Evolutionary conservation across 2,329 filamentous ascomycete genomes (phyloP).

Genomic region (Cercospora zeae-maydis): DNA sequence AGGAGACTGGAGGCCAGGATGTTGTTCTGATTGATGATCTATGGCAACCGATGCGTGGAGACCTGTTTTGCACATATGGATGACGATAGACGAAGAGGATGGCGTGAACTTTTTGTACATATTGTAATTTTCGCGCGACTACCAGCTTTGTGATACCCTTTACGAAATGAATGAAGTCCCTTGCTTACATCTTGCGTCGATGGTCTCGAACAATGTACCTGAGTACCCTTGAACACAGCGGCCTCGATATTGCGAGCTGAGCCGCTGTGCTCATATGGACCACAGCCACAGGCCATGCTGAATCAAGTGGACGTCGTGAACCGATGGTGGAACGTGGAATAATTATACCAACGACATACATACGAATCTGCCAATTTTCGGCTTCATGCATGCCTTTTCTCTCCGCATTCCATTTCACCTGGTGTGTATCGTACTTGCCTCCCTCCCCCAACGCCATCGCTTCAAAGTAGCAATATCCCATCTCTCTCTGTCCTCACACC

Average conservation of each 20-base stretch:
- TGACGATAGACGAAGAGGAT: neutral
- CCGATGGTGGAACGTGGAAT: neutral
- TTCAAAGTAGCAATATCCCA: slow-evolving; percentile 2
- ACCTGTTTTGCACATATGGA: neutral
- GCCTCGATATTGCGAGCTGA: no score
- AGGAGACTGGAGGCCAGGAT: slow-evolving; percentile 1
- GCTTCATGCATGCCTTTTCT: slow-evolving; percentile 1
- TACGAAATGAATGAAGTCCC: neutral
- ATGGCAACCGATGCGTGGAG: neutral
- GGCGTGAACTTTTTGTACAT: neutral
- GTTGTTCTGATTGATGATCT: neutral
- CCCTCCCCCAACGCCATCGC: slow-evolving; percentile 20
- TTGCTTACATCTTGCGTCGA: neutral
- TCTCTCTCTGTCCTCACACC: slow-evolving; percentile 36
- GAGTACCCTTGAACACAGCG: no score
- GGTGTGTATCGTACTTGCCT: neutral
- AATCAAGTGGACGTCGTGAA: neutral
- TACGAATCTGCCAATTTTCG: slow-evolving; percentile 14
- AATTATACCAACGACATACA: slow-evolving; percentile 12
- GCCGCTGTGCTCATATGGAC: no score
- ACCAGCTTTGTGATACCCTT: neutral
- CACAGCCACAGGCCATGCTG: no score
- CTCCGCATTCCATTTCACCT: neutral
- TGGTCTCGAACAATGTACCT: no score
- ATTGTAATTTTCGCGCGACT: neutral